A percentile compares a stretch with the other conserved stretches of the same genome.
phyloP scores from a whole-genome alignment of 2,329 filamentous ascomycete species.

The Fusarium pininemorale region DNA sequence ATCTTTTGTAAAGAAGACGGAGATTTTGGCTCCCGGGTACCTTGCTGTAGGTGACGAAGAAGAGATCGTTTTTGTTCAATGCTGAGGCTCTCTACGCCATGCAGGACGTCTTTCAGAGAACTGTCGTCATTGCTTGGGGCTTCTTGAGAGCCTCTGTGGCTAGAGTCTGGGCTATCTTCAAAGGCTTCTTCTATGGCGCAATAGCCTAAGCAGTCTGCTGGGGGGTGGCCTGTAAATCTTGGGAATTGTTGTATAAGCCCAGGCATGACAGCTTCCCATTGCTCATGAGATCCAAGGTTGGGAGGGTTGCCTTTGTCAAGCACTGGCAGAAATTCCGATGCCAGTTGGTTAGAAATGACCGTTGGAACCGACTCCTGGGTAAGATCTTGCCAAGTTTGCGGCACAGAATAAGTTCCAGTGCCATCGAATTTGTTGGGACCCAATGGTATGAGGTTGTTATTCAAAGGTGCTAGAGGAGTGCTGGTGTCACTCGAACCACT shows the following conservation, averaged over 20 bases:
- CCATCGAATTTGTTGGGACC: not conserved
- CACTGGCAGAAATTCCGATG: not conserved
- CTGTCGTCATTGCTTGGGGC: not conserved
- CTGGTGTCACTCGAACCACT: not conserved
- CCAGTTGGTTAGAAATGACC: not conserved
- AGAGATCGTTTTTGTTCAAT: constrained; percentile 34
- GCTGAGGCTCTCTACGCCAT: constrained; percentile 25
- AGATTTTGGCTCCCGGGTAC: not conserved
- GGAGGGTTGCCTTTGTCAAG: not conserved
- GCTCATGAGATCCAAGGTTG: not conserved
- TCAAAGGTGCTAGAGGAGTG: not conserved
- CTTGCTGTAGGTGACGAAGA: constrained; percentile 32
- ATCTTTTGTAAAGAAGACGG: not conserved
- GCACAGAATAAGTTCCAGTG: not conserved
- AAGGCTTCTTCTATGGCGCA: constrained; percentile 11
- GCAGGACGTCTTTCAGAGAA: constrained; percentile 24
- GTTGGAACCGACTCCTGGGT: not conserved
- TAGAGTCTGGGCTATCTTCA: not conserved
- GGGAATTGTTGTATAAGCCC: not conserved
- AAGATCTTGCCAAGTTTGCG: not conserved
- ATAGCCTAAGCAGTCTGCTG: not conserved
- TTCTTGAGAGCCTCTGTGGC: not conserved
- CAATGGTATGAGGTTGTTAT: not conserved
- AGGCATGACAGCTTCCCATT: not conserved
- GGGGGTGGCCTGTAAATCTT: not conserved